These are phyloP conservation scores for Spathaspora girioi DNA, from an alignment of 805 yeast species.

Conservation along the genomic window DNA sequence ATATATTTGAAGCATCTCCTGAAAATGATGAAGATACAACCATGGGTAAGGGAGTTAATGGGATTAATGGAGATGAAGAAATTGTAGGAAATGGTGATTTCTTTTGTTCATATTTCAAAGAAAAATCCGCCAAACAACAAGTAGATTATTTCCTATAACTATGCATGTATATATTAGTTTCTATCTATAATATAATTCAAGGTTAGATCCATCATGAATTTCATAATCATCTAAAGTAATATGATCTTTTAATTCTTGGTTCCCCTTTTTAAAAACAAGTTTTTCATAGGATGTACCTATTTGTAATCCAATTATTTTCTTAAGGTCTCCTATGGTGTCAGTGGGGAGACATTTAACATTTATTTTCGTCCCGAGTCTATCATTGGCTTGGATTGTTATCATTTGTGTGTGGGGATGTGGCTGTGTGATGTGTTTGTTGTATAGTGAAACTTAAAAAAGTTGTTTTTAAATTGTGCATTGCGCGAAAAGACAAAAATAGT, in stretches of 20 bases:
- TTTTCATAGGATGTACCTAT: slow-evolving; percentile 70
- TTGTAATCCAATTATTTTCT: slow-evolving; percentile 77
- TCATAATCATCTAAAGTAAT: slow-evolving; percentile 93
- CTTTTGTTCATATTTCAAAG: slow-evolving; percentile 16
- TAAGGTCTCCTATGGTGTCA: slow-evolving; percentile 88
- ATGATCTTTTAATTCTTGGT: slow-evolving; percentile 81
- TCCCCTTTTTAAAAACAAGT: slow-evolving; percentile 77
- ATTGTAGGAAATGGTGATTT: slow-evolving; percentile 17
- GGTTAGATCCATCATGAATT: slow-evolving; percentile 80
- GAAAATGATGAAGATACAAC: slow-evolving; percentile 68
- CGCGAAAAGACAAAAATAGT: background rate
- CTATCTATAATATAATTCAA: slow-evolving; percentile 78
- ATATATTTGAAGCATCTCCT: slow-evolving; percentile 96
- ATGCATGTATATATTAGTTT: background rate
- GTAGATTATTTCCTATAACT: slow-evolving; percentile 44
- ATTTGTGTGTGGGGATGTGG: slow-evolving; percentile 13
- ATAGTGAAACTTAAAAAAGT: no score
- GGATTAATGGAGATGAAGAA: slow-evolving; percentile 17
- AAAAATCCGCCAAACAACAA: slow-evolving; percentile 30
- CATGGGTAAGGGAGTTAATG: slow-evolving; percentile 39
- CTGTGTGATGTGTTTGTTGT: background rate
- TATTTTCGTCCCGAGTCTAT: slow-evolving; percentile 80
- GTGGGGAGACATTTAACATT: slow-evolving; percentile 82
- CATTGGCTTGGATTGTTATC: slow-evolving; percentile 43
- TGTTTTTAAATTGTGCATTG: background rate